These are phyloP conservation scores for Paraphoma sp. DNA, from an alignment of 2,329 filamentous ascomycete species.

Conservation along the genomic window DNA sequence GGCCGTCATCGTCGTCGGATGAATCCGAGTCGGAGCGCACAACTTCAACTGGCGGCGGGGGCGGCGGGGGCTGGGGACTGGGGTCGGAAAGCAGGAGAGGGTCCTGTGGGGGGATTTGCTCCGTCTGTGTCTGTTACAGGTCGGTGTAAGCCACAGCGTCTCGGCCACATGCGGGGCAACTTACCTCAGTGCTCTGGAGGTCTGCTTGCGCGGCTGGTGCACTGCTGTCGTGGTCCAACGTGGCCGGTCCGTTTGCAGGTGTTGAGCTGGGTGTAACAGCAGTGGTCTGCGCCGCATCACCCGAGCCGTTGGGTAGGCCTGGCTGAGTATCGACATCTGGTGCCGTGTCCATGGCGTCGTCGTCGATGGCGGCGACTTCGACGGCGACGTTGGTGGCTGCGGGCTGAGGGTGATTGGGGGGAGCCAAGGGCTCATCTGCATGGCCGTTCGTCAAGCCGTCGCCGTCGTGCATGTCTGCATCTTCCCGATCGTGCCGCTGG, in stretches of 20 bases:
- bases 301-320: conserved; percentile 30
- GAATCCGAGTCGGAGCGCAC: conserved; percentile 41
- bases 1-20: conserved; percentile 46
- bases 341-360: conserved; percentile 50
- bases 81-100: conserved; percentile 32
- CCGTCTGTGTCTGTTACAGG: conserved; percentile 15
- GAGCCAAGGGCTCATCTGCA: conserved; percentile 2
- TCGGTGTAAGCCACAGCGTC: conserved; percentile 11
- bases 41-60: conserved; percentile 40
- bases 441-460: conserved; percentile 26
- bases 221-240: conserved; percentile 11
- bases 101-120: conserved; percentile 20
- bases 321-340: conserved; percentile 37
- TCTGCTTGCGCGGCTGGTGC: conserved; percentile 12
- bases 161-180: background rate
- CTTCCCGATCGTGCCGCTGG: conserved; percentile 47
- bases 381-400: conserved; percentile 29
- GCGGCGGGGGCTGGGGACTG: conserved; percentile 36
- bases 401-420: conserved; percentile 13
- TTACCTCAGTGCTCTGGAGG: conserved; percentile 20
- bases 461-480: conserved; percentile 44
- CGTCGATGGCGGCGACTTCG: conserved; percentile 38
- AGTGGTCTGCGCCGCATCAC: conserved; percentile 16
- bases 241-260: conserved; percentile 13
- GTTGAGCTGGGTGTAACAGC: conserved; percentile 22